These are phyloP conservation scores for Botryosphaeria dothidea DNA, from an alignment of 2,329 filamentous ascomycete species.

Conservation along the genomic window DNA sequence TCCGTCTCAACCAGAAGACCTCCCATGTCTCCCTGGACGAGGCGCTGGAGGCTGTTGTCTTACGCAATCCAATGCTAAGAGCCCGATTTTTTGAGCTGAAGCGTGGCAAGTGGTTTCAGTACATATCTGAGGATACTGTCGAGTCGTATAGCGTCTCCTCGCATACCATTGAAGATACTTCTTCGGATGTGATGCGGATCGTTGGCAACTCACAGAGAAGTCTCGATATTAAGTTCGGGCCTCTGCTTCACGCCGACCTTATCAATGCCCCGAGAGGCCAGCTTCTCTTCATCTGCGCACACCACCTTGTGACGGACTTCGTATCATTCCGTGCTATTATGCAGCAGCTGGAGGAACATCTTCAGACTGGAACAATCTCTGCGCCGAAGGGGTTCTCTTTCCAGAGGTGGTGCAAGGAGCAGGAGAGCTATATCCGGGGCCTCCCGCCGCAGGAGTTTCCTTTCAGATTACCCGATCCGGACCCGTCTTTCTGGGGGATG, in stretches of 20 bases:
- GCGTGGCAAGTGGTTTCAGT: slow-evolving; percentile 31
- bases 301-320: slow-evolving; percentile 39
- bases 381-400: slow-evolving; percentile 36
- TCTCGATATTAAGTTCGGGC: slow-evolving; percentile 36
- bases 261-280: slow-evolving; percentile 34
- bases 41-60: slow-evolving; percentile 28
- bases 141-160: slow-evolving; percentile 30
- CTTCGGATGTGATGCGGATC: slow-evolving; percentile 1
- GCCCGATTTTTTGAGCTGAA: slow-evolving; percentile 31
- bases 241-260: slow-evolving; percentile 45
- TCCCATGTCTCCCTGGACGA: slow-evolving; percentile 28
- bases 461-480: slow-evolving; percentile 28
- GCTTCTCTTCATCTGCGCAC: slow-evolving; percentile 35
- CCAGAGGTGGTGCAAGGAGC: slow-evolving; percentile 37
- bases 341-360: slow-evolving; percentile 37
- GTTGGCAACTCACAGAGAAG: slow-evolving; percentile 25
- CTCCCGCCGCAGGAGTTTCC: slow-evolving; percentile 28
- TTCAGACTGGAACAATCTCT: slow-evolving; percentile 28
- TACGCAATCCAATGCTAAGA: slow-evolving; percentile 35
- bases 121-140: slow-evolving; percentile 32
- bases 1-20: slow-evolving; percentile 30
- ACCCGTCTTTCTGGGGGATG: slow-evolving; percentile 43
- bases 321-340: slow-evolving; percentile 44
- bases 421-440: slow-evolving; percentile 31
- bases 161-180: background rate